Base-by-base conservation (phyloP, 176 grass and related monocot genomes). In the Elaeis guineensis region DNA sequence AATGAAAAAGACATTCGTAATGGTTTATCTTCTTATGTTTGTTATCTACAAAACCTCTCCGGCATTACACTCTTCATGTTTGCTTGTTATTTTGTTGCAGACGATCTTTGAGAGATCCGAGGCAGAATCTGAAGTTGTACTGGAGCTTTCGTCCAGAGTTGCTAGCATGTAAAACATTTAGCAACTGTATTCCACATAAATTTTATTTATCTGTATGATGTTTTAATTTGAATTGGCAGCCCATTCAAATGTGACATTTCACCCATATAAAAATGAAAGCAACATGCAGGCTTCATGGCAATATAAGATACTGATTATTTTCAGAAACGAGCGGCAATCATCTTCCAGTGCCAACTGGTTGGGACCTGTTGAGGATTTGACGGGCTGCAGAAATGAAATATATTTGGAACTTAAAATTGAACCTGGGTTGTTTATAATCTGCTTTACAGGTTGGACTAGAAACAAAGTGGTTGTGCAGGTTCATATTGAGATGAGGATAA, bases 81-180 rank as follows among this genome's bases (percentile, higher is more conserved):
- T 29, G 52, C 6, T 65, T 2, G 52, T 48, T 67, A 11, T 24
- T 59, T 50, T 65, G 44, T 64, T 73, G 25, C 73, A 81, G 77
- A 35, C 7, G 11, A 44, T 7, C 11, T 2, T 44, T 0, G 69
- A 50, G 22, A 76, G 71, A 44, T 53, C 19, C 0, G 64, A 49
- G 19, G 24, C 29, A 63, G 79, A 88, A 56, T 58, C 72, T 53
- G 76, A 83, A 54, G 61, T 69, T 5, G 85, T 79, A 54, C 29
- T 67, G n/a, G 85, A 88, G 39, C 64, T 73, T 29, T 72, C 79
- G 21, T 76, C 85, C 5, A 67, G 70, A 61, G 75, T 83, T 39
- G 85, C 62, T 12, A 83, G 63, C 63, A 83, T 88, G 79, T 88
- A 72, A 64, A 61, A 7, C 63, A 56, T 39, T 16, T 65, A 26